Conservation (phyloP, 306 rosid genomes). For the Acacia crassicarpa region DNA sequence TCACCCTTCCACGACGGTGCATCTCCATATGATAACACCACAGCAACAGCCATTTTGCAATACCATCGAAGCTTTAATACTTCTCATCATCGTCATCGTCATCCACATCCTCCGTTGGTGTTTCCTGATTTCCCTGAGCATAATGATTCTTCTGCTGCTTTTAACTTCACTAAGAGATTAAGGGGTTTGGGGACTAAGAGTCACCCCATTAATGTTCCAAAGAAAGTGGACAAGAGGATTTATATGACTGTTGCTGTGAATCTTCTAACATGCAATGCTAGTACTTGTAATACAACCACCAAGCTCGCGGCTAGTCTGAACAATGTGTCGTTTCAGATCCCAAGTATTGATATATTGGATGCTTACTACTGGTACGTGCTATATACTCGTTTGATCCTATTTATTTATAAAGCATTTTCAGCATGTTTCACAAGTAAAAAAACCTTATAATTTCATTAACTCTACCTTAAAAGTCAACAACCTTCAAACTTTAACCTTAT, state of each 20-base stretch:
- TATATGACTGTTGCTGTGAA: conserved; percentile 31
- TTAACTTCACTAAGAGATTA: conserved; percentile 5
- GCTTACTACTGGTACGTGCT: conserved; percentile 31
- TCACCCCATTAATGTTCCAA: conserved; percentile 30
- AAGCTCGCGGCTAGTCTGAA: conserved; percentile 29
- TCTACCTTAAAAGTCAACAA: too few species aligned
- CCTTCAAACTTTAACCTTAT: too few species aligned
- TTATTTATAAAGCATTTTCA: too few species aligned
- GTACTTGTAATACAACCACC: not conserved
- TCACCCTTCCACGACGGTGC: not conserved
- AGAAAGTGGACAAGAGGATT: not conserved
- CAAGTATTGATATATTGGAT: conserved; percentile 21
- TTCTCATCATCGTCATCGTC: not conserved
- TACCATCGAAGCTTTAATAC: not conserved
- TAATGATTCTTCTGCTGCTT: conserved; percentile 4
- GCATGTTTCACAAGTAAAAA: too few species aligned
- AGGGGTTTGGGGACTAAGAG: conserved; percentile 21
- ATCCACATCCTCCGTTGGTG: not conserved
- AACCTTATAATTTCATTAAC: too few species aligned
- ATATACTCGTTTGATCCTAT: too few species aligned
- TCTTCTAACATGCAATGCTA: not conserved
- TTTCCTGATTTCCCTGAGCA: conserved; percentile 11
- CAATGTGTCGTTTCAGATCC: conserved; percentile 29
- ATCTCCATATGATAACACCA: not conserved
- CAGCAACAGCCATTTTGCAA: not conserved